phyloP scores from a whole-genome alignment of 768 basidiomycete genomes.

The Psilocybe azurescens region DNA sequence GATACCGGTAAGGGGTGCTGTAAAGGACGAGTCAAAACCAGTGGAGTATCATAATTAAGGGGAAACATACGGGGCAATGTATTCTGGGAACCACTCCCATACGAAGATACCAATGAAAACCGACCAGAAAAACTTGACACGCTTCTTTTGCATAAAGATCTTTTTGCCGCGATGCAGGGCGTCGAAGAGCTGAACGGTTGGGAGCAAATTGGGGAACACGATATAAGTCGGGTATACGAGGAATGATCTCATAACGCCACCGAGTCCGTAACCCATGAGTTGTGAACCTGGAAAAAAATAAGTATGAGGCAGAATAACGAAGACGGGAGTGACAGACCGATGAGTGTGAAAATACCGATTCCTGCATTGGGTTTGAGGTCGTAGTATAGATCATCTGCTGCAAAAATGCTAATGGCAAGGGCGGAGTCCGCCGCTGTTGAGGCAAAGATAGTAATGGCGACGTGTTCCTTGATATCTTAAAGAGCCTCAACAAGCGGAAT shows the following conservation, averaged over 20 bases:
- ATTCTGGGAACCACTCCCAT: constrained; percentile 63
- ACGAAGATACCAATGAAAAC: constrained; percentile 57
- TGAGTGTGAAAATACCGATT: constrained; percentile 47
- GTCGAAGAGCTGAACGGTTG: constrained; percentile 45
- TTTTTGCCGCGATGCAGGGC: constrained; percentile 51
- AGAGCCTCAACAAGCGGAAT: neutral
- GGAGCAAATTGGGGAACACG: constrained; percentile 46
- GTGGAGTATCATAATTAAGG: constrained; percentile 31
- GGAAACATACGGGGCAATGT: constrained; percentile 42
- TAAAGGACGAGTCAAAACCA: neutral
- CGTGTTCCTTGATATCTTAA: constrained; percentile 60
- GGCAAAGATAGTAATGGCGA: constrained; percentile 65
- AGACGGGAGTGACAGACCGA: constrained; percentile 26
- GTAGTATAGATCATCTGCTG: constrained; percentile 56
- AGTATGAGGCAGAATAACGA: neutral
- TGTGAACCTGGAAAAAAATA: constrained; percentile 32
- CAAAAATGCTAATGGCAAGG: constrained; percentile 62
- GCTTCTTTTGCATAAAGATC: constrained; percentile 51
- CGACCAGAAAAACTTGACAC: constrained; percentile 62
- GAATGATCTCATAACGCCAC: constrained; percentile 51
- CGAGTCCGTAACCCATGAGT: constrained; percentile 47
- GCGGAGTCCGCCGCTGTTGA: constrained; percentile 66
- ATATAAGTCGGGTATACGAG: constrained; percentile 58
- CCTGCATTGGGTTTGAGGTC: constrained; percentile 46
- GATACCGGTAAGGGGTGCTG: constrained; percentile 59